phyloP scores from a whole-genome alignment of 140 eudicot genomes.

The Ambrosia hybrid region DNA sequence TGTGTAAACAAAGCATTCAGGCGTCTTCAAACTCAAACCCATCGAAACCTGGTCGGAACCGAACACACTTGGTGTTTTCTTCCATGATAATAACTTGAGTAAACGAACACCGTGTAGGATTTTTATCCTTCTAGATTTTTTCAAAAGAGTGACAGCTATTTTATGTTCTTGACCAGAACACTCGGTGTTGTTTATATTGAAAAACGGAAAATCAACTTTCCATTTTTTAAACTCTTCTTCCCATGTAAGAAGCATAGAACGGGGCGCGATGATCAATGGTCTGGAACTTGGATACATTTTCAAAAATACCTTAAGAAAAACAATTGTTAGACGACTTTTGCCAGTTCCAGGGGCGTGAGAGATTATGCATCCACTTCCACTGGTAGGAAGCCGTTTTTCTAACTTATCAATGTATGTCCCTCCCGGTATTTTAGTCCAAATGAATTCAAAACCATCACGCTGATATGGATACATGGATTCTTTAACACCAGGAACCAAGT shows the following conservation, averaged over 20 bases:
- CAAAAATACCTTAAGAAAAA: slow-evolving; percentile 61
- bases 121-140: not conserved
- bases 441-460: slow-evolving; percentile 72
- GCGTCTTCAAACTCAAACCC: too few relatives aligned
- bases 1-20: too few relatives aligned
- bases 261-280: slow-evolving; percentile 76
- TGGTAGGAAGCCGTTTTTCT: slow-evolving; percentile 23
- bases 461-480: slow-evolving; percentile 61
- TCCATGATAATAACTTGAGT: slow-evolving; percentile 60
- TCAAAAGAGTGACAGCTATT: slow-evolving; percentile 22
- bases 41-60: too few relatives aligned
- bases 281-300: slow-evolving; percentile 49
- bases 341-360: slow-evolving; percentile 97
- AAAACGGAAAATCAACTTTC: slow-evolving; percentile 55
- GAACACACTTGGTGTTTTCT: slow-evolving; percentile 39
- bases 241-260: slow-evolving; percentile 78
- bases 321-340: slow-evolving; percentile 67
- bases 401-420: slow-evolving; percentile 53
- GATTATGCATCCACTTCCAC: slow-evolving; percentile 79
- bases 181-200: slow-evolving; percentile 45
- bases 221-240: slow-evolving; percentile 73
- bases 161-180: slow-evolving; percentile 48
- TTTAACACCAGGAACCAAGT: slow-evolving; percentile 51
- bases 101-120: slow-evolving; percentile 26
- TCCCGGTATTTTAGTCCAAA: slow-evolving; percentile 76